Evolutionary conservation across 495 filamentous ascomycete genomes (phyloP), one percentile per base, ranked within the genome.

Genomic region (Cercophora sp.): DNA sequence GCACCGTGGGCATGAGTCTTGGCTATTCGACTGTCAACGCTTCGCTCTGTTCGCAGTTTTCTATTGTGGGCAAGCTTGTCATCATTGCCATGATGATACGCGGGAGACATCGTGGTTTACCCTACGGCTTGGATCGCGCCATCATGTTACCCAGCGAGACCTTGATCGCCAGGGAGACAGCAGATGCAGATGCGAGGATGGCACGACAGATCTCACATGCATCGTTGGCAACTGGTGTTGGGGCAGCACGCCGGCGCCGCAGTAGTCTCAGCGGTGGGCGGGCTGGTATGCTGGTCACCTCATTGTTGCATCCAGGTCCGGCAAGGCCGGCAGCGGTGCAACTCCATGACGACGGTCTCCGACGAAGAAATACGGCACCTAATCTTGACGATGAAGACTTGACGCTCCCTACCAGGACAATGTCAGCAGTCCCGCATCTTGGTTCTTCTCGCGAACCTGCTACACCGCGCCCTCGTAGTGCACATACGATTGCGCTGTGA

Each of bases 81-180:
- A 86, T 98, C 54, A 86, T 96, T 35, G 87, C 89, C 23, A 95
- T 96, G 90, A 86, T 94, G 71, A 79, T 96, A 34, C 87, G 92
- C 61, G 92, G 92, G 19, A 79, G 92, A 1, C 93, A 96, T 65
- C 87, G 92, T 70, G 92, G 93, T 24, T 73, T 98, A 0, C 92
- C 92, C 0, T 95, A 96, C 63, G 83, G 89, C 8, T 81, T 98
- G 0, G 93, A 98, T 60, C 85, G 91, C 2, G 93, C 93, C 43
- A 90, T 97, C 39, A 69, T 92, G 2, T 78, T 95, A 11, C 89
- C 91, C 4, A 85, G 83, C 47, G 92, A 97, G 55, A 74, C 81
- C 1, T 75, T 94, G 13, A 84, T 91, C 40, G 70, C 79, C 41
- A 84, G 80, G 42, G 89, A 93, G 58, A 79, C 79, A 5, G 77